phyloP scores from a whole-genome alignment of 371 early-diverging fungal species.

The Gilbertella persicaria region DNA sequence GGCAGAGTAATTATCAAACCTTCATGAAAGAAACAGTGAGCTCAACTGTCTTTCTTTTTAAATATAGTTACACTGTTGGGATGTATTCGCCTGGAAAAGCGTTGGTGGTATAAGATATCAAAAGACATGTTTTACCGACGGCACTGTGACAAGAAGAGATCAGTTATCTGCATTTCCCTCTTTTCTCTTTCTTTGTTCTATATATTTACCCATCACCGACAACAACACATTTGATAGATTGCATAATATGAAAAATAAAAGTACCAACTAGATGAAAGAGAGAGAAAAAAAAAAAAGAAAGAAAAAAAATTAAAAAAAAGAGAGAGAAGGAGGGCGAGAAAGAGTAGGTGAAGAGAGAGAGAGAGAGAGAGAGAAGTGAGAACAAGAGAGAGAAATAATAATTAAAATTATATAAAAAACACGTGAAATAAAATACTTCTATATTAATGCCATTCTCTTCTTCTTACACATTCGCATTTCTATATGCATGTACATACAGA shows the following conservation, averaged over 20 bases:
- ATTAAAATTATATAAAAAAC: background rate
- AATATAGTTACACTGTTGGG: conserved; percentile 84
- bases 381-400: background rate
- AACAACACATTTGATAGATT: conserved; percentile 97
- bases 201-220: conserved; percentile 88
- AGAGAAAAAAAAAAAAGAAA: conserved; percentile 5
- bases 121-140: conserved; percentile 93
- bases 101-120: conserved; percentile 95
- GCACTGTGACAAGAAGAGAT: conserved; percentile 54
- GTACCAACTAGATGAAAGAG: conserved; percentile 3
- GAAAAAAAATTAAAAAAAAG: conserved; percentile 4
- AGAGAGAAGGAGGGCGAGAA: conserved; percentile 7
- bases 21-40: conserved; percentile 23
- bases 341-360: background rate
- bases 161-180: background rate
- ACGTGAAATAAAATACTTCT: background rate
- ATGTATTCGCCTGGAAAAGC: conserved; percentile 97
- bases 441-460: background rate
- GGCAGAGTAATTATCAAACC: conserved; percentile 94
- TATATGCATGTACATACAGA: background rate
- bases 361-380: conserved; percentile 2
- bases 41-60: background rate
- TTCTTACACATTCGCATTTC: background rate
- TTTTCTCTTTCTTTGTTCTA: background rate
- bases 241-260: conserved; percentile 61